Evolutionary conservation across 2,329 filamentous ascomycete species (phyloP), one percentile per base, ranked within the genome.

Genomic region (Xylaria arbuscula): DNA sequence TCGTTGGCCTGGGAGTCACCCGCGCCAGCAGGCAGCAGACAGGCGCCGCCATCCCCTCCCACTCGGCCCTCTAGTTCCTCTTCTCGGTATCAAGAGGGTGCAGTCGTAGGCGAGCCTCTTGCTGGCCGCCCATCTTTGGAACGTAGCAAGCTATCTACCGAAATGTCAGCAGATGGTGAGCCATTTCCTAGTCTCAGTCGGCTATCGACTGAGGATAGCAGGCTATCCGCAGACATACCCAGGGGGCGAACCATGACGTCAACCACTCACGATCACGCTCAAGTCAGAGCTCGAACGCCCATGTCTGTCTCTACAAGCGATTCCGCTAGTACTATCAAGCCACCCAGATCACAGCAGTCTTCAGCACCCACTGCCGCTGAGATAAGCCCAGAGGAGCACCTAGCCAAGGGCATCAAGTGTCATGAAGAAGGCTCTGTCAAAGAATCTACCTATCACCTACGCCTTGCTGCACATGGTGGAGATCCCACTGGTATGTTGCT

Each of bases 371-470:
- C 87, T 4, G 84, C 88, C 50, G 87, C 89, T 2, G 92, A 94
- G 38, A 89, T 93, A 76, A 91, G 92, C 2, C 86, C 93, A 0
- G 94, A 98, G 72, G 92, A 98, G 68, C 95, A 99, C 78, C 88
- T 98, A 54, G 87, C 91, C 34, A 96, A 95, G 81, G 96, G 93
- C 9, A 96, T 99, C 66, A 90, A 93, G 70, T 91, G 93, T 68
- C 96, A 99, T 77, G 93, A 97, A 78, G 89, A 90, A 55, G 95
- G 95, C 19, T 91, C 92, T 11, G 83, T 97, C 36, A 94, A 94
- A 71, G 94, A 98, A 80, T 98, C 95, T 0, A 98, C 96, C 0
- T 99, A 98, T 77, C 96, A 99, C 78, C 86, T 99, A 53, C 92
- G 96, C 40, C 88, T 97, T 68, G 96, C 96, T 3, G 95, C 96